These are phyloP conservation scores for Ceriops decandra DNA, from an alignment of 345 rosid genomes.

Conservation along the genomic window DNA sequence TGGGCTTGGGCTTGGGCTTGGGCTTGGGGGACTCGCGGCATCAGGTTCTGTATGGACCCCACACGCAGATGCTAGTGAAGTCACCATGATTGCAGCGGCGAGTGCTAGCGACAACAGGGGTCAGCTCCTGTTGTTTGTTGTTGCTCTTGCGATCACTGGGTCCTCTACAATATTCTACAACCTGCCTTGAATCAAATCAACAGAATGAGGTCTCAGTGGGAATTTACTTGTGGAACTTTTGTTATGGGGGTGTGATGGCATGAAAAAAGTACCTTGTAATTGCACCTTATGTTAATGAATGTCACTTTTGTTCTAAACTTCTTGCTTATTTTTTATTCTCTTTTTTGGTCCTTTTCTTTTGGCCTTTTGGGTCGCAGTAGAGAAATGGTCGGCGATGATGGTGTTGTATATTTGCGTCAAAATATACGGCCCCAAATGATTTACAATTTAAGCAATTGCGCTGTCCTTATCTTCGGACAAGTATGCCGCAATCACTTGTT, in stretches of 20 bases:
- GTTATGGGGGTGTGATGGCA: background rate
- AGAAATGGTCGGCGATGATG: too few relatives aligned
- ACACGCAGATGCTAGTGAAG: conserved; percentile 46
- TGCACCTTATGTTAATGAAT: conserved; percentile 34
- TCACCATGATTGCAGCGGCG: conserved; percentile 40
- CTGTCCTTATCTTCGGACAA: too few relatives aligned
- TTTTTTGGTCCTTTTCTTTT: background rate
- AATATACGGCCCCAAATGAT: too few relatives aligned
- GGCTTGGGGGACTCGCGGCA: conserved; percentile 64
- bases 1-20: conserved; percentile 23
- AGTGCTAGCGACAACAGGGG: conserved; percentile 66
- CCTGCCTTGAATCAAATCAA: conserved; percentile 96
- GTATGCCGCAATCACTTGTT: too few relatives aligned
- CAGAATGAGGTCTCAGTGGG: conserved; percentile 65
- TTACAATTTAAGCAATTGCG: too few relatives aligned
- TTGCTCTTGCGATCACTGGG: conserved; percentile 89
- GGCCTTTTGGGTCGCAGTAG: too few relatives aligned
- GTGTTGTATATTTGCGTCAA: too few relatives aligned
- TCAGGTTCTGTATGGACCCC: conserved; percentile 46
- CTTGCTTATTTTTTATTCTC: background rate
- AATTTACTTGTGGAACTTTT: background rate
- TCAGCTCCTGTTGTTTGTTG: conserved; percentile 68
- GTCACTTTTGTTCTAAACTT: background rate
- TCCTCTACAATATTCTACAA: conserved; percentile 81
- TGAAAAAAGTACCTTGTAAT: conserved; percentile 18